Evolutionary conservation across 2,329 filamentous ascomycete genomes (phyloP), one percentile per base, ranked within the genome.

Genomic region (Epichloe baconii): DNA sequence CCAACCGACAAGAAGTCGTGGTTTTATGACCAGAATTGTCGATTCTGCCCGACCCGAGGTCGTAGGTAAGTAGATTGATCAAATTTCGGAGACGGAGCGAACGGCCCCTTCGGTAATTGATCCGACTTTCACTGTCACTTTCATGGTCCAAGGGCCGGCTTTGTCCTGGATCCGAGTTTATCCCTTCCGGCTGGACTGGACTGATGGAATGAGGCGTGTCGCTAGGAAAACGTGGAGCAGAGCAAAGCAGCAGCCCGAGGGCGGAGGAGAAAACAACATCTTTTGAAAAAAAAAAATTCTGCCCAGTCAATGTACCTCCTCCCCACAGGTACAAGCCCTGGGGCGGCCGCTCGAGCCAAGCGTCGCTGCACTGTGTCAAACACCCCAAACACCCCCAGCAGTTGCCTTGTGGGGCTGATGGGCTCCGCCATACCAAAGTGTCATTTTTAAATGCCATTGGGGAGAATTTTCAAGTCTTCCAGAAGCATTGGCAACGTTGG

Each of bases 321-420:
- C 60, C 55, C 62, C 61, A 56, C 58, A 64, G 56, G 58, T 63
- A 64, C 61, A 49, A 42, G n/a, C 19, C 34, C 15, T 35, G 37
- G 17, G 44, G 47, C 36, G 49, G 49, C 19, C 31, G 21, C 42
- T 35, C 23, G 5, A 42, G 43, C 47, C 23, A 44, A 44, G 26
- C 31, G 17, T 44, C 42, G 7, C 23, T 26, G 23, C 23, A 5
- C 34, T 17, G 34, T 15, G 12, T 10, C 47, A 14, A 26, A 6
- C 26, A 31, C 35, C 17, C 17, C 17, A 26, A 26, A 26, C 26
- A 26, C 7, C 8, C 26, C 41, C 31, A 35, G 31, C 48, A 35
- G 40, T 38, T 44, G 12, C 17, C 15, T 37, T 49, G 48, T 45
- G 23, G 23, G 23, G 23, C 23, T 14, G 12, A 0, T 11, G 26